A percentile compares a stretch with the other conserved stretches of the same genome.
Evolutionary conservation across 129 eudicot species (phyloP).

Genomic region (Arctium lappa): DNA sequence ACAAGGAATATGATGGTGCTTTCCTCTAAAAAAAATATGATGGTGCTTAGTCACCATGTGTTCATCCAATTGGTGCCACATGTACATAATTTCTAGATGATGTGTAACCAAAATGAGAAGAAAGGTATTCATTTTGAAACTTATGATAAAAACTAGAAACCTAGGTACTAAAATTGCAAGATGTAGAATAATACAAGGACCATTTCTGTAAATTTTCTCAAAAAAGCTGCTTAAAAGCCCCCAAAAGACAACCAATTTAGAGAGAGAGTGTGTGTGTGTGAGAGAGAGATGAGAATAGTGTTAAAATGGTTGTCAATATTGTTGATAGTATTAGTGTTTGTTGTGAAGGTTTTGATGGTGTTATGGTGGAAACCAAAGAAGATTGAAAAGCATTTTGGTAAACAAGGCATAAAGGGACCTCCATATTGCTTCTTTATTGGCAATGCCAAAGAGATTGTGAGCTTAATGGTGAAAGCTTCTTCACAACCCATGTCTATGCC

Average conservation of each 20-base stretch:
- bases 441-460: constrained; percentile 82
- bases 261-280: constrained; percentile 3
- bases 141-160: not conserved
- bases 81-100: not conserved
- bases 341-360: constrained; percentile 36
- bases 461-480: constrained; percentile 79
- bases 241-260: constrained; percentile 33
- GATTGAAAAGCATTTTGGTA: constrained; percentile 70
- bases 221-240: constrained; percentile 30
- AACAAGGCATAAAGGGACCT: constrained; percentile 93
- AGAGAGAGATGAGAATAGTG: constrained; percentile 13
- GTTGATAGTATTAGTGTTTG: constrained; percentile 20
- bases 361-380: constrained; percentile 93
- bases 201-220: not conserved
- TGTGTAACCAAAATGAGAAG: not conserved
- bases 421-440: constrained; percentile 84
- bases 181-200: constrained; percentile 10
- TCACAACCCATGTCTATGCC: constrained; percentile 75
- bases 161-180: constrained; percentile 9
- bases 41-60: constrained; percentile 2
- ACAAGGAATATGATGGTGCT: not conserved
- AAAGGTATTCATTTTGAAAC: not conserved
- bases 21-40: not conserved
- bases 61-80: not conserved
- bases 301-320: constrained; percentile 20